phyloP scores from a whole-genome alignment of 2,329 filamentous ascomycete genomes.

The Neofusicoccum cordaticola region DNA sequence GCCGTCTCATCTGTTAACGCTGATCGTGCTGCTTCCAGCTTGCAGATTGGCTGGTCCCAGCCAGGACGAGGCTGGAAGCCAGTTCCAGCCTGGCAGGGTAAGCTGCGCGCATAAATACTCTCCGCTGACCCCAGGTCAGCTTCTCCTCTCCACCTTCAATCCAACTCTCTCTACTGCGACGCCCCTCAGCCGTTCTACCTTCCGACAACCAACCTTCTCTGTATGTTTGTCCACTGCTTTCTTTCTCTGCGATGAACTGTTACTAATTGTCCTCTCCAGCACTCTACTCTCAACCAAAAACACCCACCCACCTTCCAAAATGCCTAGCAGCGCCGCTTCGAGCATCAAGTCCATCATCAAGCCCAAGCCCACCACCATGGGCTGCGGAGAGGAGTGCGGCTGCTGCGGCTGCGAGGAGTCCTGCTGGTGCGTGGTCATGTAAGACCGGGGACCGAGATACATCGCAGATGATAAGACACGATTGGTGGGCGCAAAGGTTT shows the following conservation, averaged over 20 bases:
- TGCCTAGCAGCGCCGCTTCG: constrained; percentile 34
- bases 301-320: constrained; percentile 20
- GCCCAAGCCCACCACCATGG: constrained; percentile 31
- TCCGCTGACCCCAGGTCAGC: background rate
- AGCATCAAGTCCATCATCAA: constrained; percentile 37
- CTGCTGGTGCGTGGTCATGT: constrained; percentile 37
- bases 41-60: background rate
- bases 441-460: background rate
- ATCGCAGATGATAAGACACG: too few relatives aligned
- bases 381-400: constrained; percentile 36
- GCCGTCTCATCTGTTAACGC: background rate
- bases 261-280: background rate
- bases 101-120: constrained; percentile 7
- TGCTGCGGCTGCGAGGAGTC: constrained; percentile 40
- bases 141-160: background rate
- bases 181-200: background rate
- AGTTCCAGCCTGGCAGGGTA: background rate
- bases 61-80: background rate
- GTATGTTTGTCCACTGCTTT: background rate
- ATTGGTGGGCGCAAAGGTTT: too few relatives aligned
- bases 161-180: background rate
- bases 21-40: background rate
- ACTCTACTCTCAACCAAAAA: background rate
- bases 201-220: background rate
- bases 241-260: too few relatives aligned